Evolutionary conservation across 164 flowering plant genomes (phyloP), one percentile per base, ranked within the genome.

Genomic region (Vitis cinerea): DNA sequence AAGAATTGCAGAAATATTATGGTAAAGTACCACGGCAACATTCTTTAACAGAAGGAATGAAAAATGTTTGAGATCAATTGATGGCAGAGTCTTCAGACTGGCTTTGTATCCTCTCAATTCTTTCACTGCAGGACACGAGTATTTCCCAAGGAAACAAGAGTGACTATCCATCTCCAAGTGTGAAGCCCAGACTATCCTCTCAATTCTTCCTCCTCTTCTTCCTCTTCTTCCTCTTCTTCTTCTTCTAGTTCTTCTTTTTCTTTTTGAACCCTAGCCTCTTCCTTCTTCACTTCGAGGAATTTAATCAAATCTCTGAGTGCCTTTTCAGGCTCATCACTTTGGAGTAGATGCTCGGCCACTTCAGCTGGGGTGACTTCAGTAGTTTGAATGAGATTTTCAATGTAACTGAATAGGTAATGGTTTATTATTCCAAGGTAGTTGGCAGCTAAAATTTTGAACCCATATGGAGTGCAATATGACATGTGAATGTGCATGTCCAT

Each of bases 401-500:
- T 73, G 47, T 72, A 76, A 9, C 10, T 50, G 11, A 82, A 82
- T 13, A 72, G 53, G 0, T 2, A 1, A 16, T 84, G 83, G 10
- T 79, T 72, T 3, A 56, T 57, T 4, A 79, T 59, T 1, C 73
- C 80, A 8, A 74, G 74, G 58, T 80, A 80, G 16, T 71, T 77
- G 15, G 66, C 23, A 9, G 78, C 83, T 4, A 77, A 68, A 23
- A 44, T 7, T 16, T 47, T 77, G 48, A 80, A 77, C 11, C 65
- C 78, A 16, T 48, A 62, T 1, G 79, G 77, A 8, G 71, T 77
- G 76, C 83, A 80, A 27, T 80, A 77, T 30, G 76, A 71, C 80
- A 74, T 75, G 73, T 76, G 82, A n/a, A 84, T 68, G 58, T 84
- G 85, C 15, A 82, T 58, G 56, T 82, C 87, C 87, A 82, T 84